Conservation (phyloP, 257 asterid species). For the Coffea eugenioides region DNA sequence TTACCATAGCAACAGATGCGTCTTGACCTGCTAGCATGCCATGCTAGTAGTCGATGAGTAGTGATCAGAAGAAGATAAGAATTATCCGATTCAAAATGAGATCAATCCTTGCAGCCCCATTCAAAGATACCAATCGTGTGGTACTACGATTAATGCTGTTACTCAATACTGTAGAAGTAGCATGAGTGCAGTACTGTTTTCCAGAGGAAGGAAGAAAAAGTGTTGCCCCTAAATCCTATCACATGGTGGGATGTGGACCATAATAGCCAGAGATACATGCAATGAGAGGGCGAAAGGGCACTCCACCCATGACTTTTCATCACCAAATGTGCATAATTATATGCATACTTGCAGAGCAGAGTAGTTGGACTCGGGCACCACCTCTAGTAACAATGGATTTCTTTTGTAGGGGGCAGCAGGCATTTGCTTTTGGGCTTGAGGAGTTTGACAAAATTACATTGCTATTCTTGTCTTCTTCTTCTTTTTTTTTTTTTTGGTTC, state of each 20-base stretch:
- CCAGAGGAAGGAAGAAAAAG: constrained; percentile 20
- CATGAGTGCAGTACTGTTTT: constrained; percentile 27
- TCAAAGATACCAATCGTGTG: constrained; percentile 68
- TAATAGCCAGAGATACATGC: constrained; percentile 22
- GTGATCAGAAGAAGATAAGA: constrained; percentile 17
- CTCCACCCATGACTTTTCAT: constrained; percentile 21
- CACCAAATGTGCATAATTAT: background rate
- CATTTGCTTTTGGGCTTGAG: constrained; percentile 6
- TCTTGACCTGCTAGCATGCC: constrained; percentile 22
- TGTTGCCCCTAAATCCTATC: constrained; percentile 14
- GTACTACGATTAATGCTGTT: constrained; percentile 23
- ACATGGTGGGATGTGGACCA: constrained; percentile 36
- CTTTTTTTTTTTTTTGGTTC: background rate
- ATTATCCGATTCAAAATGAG: constrained; percentile 19
- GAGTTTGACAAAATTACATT: constrained; percentile 26
- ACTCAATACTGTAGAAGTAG: constrained; percentile 9
- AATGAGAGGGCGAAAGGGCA: constrained; percentile 17
- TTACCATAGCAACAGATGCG: constrained; percentile 39
- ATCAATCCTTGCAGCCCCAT: constrained; percentile 2
- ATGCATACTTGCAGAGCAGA: constrained; percentile 3
- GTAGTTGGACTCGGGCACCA: constrained; percentile 22
- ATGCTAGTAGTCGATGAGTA: background rate
- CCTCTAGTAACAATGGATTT: constrained; percentile 21
- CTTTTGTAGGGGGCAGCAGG: constrained; percentile 35
- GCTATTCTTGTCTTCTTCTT: constrained; percentile 21